Conservation (phyloP, 163 green algal genomes). For the Chloromonas sp. region DNA sequence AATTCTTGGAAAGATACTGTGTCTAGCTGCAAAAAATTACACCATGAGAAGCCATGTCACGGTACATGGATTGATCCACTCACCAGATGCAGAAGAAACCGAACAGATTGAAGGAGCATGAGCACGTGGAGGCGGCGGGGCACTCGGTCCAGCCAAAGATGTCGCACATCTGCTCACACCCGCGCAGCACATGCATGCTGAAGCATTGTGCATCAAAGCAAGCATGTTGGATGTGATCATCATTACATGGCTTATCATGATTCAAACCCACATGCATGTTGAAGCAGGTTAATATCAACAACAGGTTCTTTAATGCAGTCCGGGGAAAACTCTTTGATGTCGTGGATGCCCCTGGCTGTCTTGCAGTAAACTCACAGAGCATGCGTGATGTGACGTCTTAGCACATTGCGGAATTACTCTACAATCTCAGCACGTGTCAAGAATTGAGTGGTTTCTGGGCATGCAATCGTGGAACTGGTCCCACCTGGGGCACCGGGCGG, state of each 20-base stretch:
- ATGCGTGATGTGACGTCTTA: no score
- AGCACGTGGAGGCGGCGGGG: constrained; percentile 55
- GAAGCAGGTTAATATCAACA: not conserved
- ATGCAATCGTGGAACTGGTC: no score
- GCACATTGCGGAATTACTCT: no score
- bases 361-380: not conserved
- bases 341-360: not conserved
- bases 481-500: constrained; percentile 16
- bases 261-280: not conserved
- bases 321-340: not conserved
- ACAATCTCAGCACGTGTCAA: no score
- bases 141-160: constrained; percentile 66
- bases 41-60: not conserved
- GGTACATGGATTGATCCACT: constrained; percentile 21
- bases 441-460: no score
- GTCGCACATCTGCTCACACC: constrained; percentile 57
- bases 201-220: not conserved
- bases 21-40: not conserved
- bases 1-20: constrained; percentile 16
- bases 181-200: not conserved
- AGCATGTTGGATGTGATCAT: not conserved
- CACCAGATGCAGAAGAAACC: constrained; percentile 59
- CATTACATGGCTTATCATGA: not conserved
- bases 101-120: constrained; percentile 55
- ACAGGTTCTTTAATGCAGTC: not conserved